Conservation (phyloP, 139 green algal species). For the Chlorella ohadii region DNA sequence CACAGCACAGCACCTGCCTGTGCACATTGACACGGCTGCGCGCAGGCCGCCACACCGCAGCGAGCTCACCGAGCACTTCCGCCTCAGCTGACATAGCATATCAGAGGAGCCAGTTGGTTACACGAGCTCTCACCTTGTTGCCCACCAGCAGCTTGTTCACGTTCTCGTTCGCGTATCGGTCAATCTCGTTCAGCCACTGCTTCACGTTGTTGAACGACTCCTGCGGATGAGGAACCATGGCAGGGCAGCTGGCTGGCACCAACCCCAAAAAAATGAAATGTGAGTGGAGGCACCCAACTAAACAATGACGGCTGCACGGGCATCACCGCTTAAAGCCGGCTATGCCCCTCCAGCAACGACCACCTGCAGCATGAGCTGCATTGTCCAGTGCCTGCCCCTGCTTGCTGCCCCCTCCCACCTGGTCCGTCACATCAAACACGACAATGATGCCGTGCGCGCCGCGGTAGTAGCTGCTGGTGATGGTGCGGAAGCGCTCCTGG, state of each 20-base stretch:
- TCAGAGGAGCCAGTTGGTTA: too few relatives aligned
- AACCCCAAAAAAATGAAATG: too few relatives aligned
- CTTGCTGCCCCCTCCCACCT: conserved; percentile 27
- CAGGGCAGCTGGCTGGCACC: too few relatives aligned
- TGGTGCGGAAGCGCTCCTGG: conserved; percentile 98
- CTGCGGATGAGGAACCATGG: neutral
- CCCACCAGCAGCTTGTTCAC: conserved; percentile 99
- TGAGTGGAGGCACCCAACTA: too few relatives aligned
- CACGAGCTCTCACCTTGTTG: conserved; percentile 90
- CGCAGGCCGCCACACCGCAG: neutral
- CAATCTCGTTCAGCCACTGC: conserved; percentile 99
- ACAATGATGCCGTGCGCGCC: conserved; percentile 99
- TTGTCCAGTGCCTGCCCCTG: neutral
- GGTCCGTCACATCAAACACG: conserved; percentile 99
- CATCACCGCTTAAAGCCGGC: too few relatives aligned
- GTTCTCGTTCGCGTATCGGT: conserved; percentile 99
- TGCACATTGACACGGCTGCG: too few relatives aligned
- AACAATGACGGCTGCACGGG: too few relatives aligned
- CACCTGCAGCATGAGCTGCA: too few relatives aligned
- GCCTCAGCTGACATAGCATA: too few relatives aligned
- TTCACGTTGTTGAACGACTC: conserved; percentile 99
- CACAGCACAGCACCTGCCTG: too few relatives aligned
- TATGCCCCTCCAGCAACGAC: too few relatives aligned
- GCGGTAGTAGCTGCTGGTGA: conserved; percentile 98
- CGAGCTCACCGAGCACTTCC: too few relatives aligned